A percentile compares a stretch with the other conserved stretches of the same genome.
Conservation (phyloP, 345 rosid species). For the Rhizophora apiculata region DNA sequence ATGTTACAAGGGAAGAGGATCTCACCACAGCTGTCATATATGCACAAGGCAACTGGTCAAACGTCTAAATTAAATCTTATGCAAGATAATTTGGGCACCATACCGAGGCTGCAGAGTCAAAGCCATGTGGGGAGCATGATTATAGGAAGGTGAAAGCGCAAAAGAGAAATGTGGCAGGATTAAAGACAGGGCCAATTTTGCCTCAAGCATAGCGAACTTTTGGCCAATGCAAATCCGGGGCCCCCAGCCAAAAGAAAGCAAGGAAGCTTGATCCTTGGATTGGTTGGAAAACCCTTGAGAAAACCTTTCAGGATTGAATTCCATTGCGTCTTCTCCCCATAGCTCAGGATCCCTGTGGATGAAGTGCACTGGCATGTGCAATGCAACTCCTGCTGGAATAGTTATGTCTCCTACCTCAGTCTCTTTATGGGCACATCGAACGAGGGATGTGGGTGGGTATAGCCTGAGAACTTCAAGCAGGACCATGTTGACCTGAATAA, state of each 20-base stretch:
- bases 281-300: conserved; percentile 5
- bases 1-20: too few species aligned
- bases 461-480: conserved; percentile 10
- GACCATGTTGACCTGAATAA: conserved; percentile 4
- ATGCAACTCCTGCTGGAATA: background rate
- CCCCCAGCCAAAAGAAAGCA: conserved; percentile 9
- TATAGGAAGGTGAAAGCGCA: conserved; percentile 5
- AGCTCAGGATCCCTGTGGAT: conserved; percentile 6
- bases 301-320: conserved; percentile 15
- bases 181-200: conserved; percentile 1
- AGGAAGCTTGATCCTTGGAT: background rate
- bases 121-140: background rate
- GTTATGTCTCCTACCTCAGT: background rate
- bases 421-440: background rate
- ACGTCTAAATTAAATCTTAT: background rate
- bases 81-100: conserved; percentile 13
- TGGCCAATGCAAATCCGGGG: conserved; percentile 12
- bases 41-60: too few species aligned
- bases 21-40: too few species aligned
- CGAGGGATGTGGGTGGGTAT: conserved; percentile 7
- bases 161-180: conserved; percentile 12
- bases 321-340: conserved; percentile 13
- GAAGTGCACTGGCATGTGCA: background rate
- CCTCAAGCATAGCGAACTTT: conserved; percentile 16
- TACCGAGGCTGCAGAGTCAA: conserved; percentile 10